Evolutionary conservation across 495 filamentous ascomycete genomes (phyloP).

Genomic region (Xylaria acuta): DNA sequence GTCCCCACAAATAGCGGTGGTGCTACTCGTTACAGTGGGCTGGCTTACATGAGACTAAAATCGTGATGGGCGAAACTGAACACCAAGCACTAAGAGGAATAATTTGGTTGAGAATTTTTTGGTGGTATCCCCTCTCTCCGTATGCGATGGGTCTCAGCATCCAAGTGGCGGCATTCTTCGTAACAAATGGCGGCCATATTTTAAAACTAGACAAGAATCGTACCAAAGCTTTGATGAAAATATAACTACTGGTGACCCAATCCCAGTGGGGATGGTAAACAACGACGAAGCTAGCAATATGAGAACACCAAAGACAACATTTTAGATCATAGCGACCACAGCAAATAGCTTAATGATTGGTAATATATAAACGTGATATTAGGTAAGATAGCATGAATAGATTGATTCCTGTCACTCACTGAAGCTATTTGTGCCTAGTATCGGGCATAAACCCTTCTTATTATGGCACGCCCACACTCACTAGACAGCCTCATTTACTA

Average conservation of each 20-base stretch:
- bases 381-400: neutral
- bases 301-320: neutral
- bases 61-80: neutral
- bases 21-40: slow-evolving; percentile 20
- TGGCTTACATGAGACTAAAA: slow-evolving; percentile 36
- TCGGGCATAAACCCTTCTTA: neutral
- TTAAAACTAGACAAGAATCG: neutral
- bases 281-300: neutral
- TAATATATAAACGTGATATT: neutral
- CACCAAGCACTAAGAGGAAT: neutral
- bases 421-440: neutral
- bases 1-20: slow-evolving; percentile 26
- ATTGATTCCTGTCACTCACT: neutral
- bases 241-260: neutral
- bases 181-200: neutral
- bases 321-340: neutral
- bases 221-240: neutral
- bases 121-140: neutral
- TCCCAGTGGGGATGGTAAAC: neutral
- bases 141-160: neutral
- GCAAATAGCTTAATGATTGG: neutral
- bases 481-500: slow-evolving; percentile 8
- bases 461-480: neutral
- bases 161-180: neutral
- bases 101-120: slow-evolving; percentile 10